Conservation (phyloP, 805 yeast species). For the Yamadazyma sp. region DNA sequence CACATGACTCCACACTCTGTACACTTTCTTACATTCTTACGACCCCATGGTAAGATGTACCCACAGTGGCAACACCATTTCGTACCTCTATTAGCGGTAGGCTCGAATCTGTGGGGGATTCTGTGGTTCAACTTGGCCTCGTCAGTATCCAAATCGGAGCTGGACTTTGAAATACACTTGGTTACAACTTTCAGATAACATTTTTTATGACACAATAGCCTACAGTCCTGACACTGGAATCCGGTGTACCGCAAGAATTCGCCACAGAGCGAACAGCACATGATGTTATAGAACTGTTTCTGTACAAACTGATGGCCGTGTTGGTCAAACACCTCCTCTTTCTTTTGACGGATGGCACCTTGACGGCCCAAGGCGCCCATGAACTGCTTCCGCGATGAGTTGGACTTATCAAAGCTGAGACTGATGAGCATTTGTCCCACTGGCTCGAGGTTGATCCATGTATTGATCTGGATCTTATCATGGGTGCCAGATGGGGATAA, state of each 20-base stretch:
- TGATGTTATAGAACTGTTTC: constrained; percentile 90
- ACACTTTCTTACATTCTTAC: constrained; percentile 89
- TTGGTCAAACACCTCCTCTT: constrained; percentile 86
- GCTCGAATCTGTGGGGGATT: constrained; percentile 95
- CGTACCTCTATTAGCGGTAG: constrained; percentile 89
- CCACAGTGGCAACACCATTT: constrained; percentile 99
- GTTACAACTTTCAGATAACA: constrained; percentile 80
- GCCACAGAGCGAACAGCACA: constrained; percentile 97
- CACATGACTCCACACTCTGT: constrained; percentile 93
- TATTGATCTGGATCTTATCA: constrained; percentile 50
- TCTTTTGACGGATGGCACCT: constrained; percentile 95
- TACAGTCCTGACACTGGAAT: constrained; percentile 82
- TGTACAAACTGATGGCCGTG: constrained; percentile 97
- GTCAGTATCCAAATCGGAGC: constrained; percentile 62
- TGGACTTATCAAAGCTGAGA: constrained; percentile 72
- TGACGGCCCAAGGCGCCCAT: constrained; percentile 69
- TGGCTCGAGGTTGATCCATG: constrained; percentile 93
- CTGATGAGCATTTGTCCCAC: constrained; percentile 84
- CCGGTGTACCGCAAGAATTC: constrained; percentile 90
- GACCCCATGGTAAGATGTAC: constrained; percentile 91
- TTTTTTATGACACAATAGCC: constrained; percentile 75
- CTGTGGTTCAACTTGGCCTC: constrained; percentile 88
- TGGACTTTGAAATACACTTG: constrained; percentile 77
- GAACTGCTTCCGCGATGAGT: constrained; percentile 35
- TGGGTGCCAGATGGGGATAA: constrained; percentile 1